These are phyloP conservation scores for Linnemannia hyalina DNA, from an alignment of 192 early-diverging fungal genomes.

Conservation along the genomic window DNA sequence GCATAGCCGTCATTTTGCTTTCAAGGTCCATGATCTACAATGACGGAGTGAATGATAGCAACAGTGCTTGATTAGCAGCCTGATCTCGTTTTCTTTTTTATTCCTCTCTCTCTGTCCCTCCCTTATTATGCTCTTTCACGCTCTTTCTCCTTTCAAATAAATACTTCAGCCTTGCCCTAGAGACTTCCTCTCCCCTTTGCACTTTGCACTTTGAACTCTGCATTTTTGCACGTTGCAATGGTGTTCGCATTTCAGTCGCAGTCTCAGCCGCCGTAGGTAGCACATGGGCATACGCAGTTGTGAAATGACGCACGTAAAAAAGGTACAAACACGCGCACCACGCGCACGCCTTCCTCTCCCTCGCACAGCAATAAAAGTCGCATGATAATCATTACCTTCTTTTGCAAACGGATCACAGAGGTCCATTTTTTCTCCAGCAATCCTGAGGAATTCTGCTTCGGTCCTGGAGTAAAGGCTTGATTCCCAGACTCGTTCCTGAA, in stretches of 20 bases:
- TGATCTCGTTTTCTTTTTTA: too few species aligned
- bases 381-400: slow-evolving; percentile 73
- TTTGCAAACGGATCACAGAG: slow-evolving; percentile 92
- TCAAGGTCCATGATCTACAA: slow-evolving; percentile 93
- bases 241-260: background rate
- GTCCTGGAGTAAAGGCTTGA: slow-evolving; percentile 77
- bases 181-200: too few species aligned
- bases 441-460: slow-evolving; percentile 83
- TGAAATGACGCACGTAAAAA: background rate
- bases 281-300: background rate
- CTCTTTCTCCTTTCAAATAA: background rate
- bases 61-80: background rate
- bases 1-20: slow-evolving; percentile 80
- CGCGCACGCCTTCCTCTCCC: background rate
- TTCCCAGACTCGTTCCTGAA: slow-evolving; percentile 81
- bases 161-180: too few species aligned
- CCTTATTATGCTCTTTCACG: too few species aligned
- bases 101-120: too few species aligned
- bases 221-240: too few species aligned
- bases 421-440: slow-evolving; percentile 95
- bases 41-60: background rate
- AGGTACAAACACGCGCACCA: slow-evolving; percentile 3
- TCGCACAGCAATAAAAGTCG: slow-evolving; percentile 23
- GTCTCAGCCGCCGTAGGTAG: background rate
- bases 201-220: too few species aligned